Evolutionary conservation across 768 basidiomycete species (phyloP).

Genomic region (Gloeopeniophorella convolvens): DNA sequence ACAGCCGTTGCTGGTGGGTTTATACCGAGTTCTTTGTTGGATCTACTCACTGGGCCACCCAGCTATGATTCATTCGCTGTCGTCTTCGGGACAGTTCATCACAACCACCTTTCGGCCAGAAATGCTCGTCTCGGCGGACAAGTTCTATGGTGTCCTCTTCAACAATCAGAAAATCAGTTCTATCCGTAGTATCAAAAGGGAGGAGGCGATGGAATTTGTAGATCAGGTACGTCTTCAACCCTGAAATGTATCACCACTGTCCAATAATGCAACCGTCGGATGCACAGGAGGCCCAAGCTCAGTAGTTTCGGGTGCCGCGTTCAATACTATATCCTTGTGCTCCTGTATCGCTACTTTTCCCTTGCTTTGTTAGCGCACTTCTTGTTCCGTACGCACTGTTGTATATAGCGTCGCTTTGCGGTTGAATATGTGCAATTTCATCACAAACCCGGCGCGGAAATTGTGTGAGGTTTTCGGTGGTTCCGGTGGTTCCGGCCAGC

Average conservation of each 20-base stretch:
- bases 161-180: slow-evolving; percentile 94
- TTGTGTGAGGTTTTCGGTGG: too few species aligned
- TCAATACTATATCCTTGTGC: not conserved
- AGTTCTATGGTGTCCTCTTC: slow-evolving; percentile 96
- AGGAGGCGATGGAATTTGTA: slow-evolving; percentile 92
- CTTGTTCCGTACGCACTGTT: too few species aligned
- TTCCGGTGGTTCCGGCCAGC: too few species aligned
- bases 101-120: slow-evolving; percentile 98
- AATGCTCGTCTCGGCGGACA: slow-evolving; percentile 92
- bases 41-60: not conserved
- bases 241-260: not conserved
- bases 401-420: too few species aligned
- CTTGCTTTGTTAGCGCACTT: too few species aligned
- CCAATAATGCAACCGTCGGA: slow-evolving; percentile 2
- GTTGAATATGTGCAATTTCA: too few species aligned
- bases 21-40: not conserved
- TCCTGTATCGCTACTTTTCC: not conserved
- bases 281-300: slow-evolving; percentile 42
- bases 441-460: too few species aligned
- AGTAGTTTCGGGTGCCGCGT: slow-evolving; percentile 25
- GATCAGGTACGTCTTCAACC: slow-evolving; percentile 54
- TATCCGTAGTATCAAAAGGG: slow-evolving; percentile 78
- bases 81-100: slow-evolving; percentile 89
- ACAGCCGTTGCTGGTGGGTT: slow-evolving; percentile 89
- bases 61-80: slow-evolving; percentile 93